A percentile compares a stretch with the other conserved stretches of the same genome.
These are phyloP conservation scores for barrel medic (Medicago truncatula) DNA, from an alignment of 306 rosid genomes.

Conservation along the genomic window DNA sequence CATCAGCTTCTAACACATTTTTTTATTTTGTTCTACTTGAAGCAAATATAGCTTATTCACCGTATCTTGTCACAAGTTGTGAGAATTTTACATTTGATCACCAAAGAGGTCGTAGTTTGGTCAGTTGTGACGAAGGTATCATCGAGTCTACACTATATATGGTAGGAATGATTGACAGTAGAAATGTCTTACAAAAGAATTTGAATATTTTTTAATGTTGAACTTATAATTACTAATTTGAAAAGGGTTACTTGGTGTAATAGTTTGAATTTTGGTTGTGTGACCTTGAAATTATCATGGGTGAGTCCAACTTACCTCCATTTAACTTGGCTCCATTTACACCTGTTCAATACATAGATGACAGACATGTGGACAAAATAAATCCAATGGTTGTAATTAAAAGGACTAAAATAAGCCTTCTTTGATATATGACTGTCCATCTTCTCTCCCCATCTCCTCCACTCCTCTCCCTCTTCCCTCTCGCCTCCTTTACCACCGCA, in stretches of 20 bases:
- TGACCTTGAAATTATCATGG: neutral
- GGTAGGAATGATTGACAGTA: neutral
- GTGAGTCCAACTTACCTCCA: too few relatives aligned
- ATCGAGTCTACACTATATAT: constrained; percentile 2
- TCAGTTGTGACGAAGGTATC: constrained; percentile 21
- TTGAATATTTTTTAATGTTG: neutral
- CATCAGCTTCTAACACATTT: constrained; percentile 21
- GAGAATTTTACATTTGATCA: constrained; percentile 34
- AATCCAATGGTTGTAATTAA: too few relatives aligned
- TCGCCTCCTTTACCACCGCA: too few relatives aligned
- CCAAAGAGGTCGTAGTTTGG: constrained; percentile 1
- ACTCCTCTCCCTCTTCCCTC: too few relatives aligned
- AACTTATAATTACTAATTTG: constrained; percentile 21
- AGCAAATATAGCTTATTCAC: constrained; percentile 35
- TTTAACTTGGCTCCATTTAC: too few relatives aligned
- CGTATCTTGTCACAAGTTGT: constrained; percentile 26
- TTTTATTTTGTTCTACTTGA: constrained; percentile 5
- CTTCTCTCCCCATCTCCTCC: too few relatives aligned
- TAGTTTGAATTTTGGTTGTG: neutral
- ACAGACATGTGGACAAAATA: too few relatives aligned
- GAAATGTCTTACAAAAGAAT: neutral
- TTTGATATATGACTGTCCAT: too few relatives aligned
- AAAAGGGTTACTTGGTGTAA: neutral
- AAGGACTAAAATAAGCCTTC: too few relatives aligned
- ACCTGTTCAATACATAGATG: too few relatives aligned